Conservation (phyloP, 2,329 filamentous ascomycete genomes). For the Metarhizium brunneum region DNA sequence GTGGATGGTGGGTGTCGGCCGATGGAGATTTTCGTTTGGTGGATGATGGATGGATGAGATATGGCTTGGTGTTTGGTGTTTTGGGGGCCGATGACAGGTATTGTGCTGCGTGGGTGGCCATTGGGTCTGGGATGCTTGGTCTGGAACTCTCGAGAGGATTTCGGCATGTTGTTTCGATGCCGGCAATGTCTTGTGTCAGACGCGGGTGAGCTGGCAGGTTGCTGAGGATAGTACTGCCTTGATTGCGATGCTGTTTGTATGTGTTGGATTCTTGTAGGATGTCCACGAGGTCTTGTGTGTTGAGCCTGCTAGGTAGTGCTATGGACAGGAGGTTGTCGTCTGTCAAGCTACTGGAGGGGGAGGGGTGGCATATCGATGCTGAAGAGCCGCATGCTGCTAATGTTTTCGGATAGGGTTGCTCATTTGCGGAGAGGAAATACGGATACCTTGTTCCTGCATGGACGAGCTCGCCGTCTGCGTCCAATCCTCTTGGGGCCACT, state of each 20-base stretch:
- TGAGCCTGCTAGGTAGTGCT: background rate
- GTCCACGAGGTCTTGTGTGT: conserved; percentile 6
- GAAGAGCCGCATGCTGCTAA: conserved; percentile 2
- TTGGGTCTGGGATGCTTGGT: background rate
- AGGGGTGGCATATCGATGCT: background rate
- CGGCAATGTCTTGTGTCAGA: background rate
- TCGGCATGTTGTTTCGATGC: background rate
- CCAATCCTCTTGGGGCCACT: background rate
- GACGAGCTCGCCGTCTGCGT: background rate
- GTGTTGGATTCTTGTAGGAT: conserved; percentile 4
- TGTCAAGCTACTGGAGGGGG: background rate
- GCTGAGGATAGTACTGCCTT: background rate
- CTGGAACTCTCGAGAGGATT: background rate
- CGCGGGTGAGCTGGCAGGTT: background rate
- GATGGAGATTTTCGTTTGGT: background rate
- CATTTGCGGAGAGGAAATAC: background rate
- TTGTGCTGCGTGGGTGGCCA: background rate
- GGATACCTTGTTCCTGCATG: background rate
- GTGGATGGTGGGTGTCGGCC: conserved; percentile 5
- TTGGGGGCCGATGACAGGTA: conserved; percentile 4
- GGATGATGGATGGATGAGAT: background rate
- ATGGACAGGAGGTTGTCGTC: background rate
- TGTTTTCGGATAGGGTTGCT: background rate
- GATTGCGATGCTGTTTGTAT: background rate
- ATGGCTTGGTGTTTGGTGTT: background rate